phyloP scores from a whole-genome alignment of 192 early-diverging fungal species.

The Thoreauomyces humboldtii region DNA sequence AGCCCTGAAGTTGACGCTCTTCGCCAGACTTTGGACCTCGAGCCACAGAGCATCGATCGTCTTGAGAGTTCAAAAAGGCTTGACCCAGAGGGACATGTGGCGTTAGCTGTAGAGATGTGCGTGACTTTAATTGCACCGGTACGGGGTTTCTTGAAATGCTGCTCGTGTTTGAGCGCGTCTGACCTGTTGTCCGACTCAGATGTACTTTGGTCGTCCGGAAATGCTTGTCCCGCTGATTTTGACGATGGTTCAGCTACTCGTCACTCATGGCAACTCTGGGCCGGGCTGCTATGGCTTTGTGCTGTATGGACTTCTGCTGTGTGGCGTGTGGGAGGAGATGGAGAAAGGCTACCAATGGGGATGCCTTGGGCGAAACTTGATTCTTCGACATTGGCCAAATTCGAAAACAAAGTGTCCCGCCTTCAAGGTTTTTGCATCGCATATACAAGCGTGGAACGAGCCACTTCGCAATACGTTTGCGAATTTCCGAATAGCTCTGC shows the following conservation, averaged over 20 bases:
- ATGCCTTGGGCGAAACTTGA: conserved; percentile 4
- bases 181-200: not conserved
- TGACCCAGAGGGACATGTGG: not conserved
- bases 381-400: not conserved
- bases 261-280: conserved; percentile 15
- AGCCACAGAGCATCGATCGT: not conserved
- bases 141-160: not conserved
- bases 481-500: conserved; percentile 20
- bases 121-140: conserved; percentile 12
- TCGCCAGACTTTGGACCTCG: not conserved
- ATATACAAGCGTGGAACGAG: conserved; percentile 39
- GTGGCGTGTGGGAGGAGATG: conserved; percentile 18
- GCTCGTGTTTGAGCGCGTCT: not conserved
- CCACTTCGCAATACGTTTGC: conserved; percentile 14
- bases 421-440: conserved; percentile 35
- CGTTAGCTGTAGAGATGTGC: conserved; percentile 2
- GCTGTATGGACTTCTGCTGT: conserved; percentile 30
- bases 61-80: conserved; percentile 5
- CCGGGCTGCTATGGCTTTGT: conserved; percentile 21
- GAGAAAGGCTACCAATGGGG: conserved; percentile 25
- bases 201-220: conserved; percentile 32
- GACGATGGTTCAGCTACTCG: conserved; percentile 18
- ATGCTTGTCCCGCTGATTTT: conserved; percentile 26
- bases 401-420: conserved; percentile 31
- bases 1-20: conserved; percentile 12